Conservation (phyloP, 2,329 filamentous ascomycete genomes). For the Golovinomyces cichoracearum region DNA sequence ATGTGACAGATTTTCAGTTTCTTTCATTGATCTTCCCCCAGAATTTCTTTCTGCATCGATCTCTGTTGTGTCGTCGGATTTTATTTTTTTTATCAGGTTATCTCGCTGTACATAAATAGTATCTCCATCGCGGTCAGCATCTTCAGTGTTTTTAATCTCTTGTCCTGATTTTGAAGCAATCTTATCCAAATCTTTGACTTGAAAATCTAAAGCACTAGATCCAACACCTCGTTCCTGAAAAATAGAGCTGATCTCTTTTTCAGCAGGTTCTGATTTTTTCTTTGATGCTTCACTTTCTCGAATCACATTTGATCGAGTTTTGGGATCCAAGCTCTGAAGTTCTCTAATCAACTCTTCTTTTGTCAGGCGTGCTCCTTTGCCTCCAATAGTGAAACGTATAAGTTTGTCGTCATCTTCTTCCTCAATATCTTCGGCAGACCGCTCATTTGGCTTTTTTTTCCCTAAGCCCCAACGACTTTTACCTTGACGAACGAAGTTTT, state of each 20-base stretch:
- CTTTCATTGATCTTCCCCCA: constrained; percentile 27
- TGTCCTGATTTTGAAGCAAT: constrained; percentile 2
- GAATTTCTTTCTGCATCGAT: constrained; percentile 44
- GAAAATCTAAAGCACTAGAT: not conserved
- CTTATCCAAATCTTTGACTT: not conserved
- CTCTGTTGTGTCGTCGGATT: constrained; percentile 19
- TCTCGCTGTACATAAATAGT: not conserved
- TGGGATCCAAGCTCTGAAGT: constrained; percentile 44
- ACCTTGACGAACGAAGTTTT: constrained; percentile 8
- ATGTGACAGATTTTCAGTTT: constrained; percentile 18
- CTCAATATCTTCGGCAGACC: constrained; percentile 15
- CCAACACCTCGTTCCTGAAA: not conserved
- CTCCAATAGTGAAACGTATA: constrained; percentile 51
- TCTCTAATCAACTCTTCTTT: constrained; percentile 57
- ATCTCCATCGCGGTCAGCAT: not conserved
- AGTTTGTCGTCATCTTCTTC: constrained; percentile 40
- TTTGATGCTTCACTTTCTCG: constrained; percentile 9
- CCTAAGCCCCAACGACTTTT: constrained; percentile 11
- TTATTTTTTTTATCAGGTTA: not conserved
- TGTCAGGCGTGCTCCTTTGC: constrained; percentile 47
- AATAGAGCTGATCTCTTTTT: constrained; percentile 9
- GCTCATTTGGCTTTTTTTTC: constrained; percentile 5
- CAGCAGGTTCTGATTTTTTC: constrained; percentile 12
- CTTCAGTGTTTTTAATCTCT: not conserved
- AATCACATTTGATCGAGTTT: constrained; percentile 20